Evolutionary conservation across 2,329 filamentous ascomycete species (phyloP), one percentile per base, ranked within the genome.

Genomic region (Pseudocercospora vitis): DNA sequence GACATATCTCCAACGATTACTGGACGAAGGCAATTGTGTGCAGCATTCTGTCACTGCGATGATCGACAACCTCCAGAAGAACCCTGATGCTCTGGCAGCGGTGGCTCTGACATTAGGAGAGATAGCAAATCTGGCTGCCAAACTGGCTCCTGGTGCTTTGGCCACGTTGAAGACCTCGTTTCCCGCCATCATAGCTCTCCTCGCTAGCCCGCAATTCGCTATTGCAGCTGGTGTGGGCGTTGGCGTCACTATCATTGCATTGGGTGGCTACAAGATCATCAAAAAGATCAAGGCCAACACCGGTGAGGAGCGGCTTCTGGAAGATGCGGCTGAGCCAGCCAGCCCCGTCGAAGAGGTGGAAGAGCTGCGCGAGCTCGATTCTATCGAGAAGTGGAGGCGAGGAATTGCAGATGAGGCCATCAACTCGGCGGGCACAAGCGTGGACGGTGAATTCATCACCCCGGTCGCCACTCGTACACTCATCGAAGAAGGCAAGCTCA

Each of bases 261-360:
- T 99, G 56, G 94, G 94, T 50, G 92, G 94, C 4, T 97, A 90
- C 81, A 97, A 96, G 75, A 96, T 99, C 70, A 85, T 99, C 73
- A 95, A 96, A 78, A 86, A 85, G 63, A 89, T 97, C 61, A 76
- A 78, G 65, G 75, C 69, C 11, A 73, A 73, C 53, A 74, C 74
- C 63, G 63, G 48, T 55, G 59, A 40, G 2, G 56, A 56, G 51
- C 56, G 40, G 21, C 50, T 59, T 7, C 31, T 59, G 3, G 50
- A 58, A 32, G 33, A 39, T 39, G 52, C 53, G 16, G 49, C 39
- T 28, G 47, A 57, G 42, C 56, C 58, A 9, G 56, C 53, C 50
- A 33, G 50, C 57, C 48, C 59, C 37, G 57, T 63, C 14, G 65
- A 69, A 52, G 69, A 71, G 49, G 73, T 81, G 60, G 81, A 84